phyloP scores from a whole-genome alignment of 2,329 filamentous ascomycete species.

The Stagonosporopsis vannaccii region DNA sequence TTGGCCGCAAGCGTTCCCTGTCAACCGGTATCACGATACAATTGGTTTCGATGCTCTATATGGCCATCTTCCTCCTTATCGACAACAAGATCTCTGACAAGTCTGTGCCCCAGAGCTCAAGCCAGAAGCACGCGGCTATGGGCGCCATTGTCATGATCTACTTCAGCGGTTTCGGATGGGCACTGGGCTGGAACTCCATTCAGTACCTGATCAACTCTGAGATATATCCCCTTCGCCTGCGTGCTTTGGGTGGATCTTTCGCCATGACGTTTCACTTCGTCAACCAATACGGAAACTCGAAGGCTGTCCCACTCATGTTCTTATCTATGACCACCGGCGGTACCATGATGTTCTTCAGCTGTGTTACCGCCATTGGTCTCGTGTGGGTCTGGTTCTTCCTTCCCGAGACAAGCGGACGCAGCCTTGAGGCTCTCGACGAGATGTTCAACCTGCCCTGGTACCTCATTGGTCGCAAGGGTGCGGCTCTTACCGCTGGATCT shows the following conservation, averaged over 20 bases:
- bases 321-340: slow-evolving; percentile 66
- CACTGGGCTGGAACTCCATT: slow-evolving; percentile 71
- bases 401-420: slow-evolving; percentile 72
- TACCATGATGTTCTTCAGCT: slow-evolving; percentile 79
- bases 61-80: slow-evolving; percentile 64
- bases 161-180: slow-evolving; percentile 51
- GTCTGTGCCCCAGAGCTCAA: slow-evolving; percentile 55
- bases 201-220: slow-evolving; percentile 82
- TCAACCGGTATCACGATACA: slow-evolving; percentile 58
- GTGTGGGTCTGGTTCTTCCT: slow-evolving; percentile 76
- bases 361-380: slow-evolving; percentile 71
- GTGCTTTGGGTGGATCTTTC: slow-evolving; percentile 73
- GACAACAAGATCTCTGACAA: slow-evolving; percentile 64
- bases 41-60: slow-evolving; percentile 61
- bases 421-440: slow-evolving; percentile 73
- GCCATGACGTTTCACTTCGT: slow-evolving; percentile 82
- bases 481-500: slow-evolving; percentile 40
- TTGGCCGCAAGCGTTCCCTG: slow-evolving; percentile 71
- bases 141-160: slow-evolving; percentile 75
- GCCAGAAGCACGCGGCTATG: slow-evolving; percentile 65
- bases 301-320: slow-evolving; percentile 77
- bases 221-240: slow-evolving; percentile 76
- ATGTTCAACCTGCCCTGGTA: slow-evolving; percentile 78
- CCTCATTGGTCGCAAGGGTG: slow-evolving; percentile 66
- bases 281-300: slow-evolving; percentile 79